A percentile compares a stretch with the other conserved stretches of the same genome.
These are phyloP conservation scores for Penicillium sp. DNA, from an alignment of 2,329 filamentous ascomycete genomes.

Conservation along the genomic window DNA sequence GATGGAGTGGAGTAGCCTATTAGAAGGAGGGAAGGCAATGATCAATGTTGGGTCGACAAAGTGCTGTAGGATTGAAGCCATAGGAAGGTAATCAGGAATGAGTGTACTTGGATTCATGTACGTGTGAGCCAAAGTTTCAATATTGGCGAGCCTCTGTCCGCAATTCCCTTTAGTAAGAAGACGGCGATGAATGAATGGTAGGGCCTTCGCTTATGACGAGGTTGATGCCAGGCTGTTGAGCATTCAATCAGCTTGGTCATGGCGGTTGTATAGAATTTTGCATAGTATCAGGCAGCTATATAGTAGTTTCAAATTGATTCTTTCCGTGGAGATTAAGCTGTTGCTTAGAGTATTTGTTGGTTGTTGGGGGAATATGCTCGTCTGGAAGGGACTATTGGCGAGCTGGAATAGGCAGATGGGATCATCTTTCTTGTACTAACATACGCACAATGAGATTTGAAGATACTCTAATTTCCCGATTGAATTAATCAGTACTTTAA, in stretches of 20 bases:
- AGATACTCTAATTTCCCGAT: no score
- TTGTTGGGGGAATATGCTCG: neutral
- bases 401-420: neutral
- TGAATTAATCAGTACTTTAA: no score
- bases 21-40: conserved; percentile 1
- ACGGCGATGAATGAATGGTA: neutral
- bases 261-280: neutral
- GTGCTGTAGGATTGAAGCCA: neutral
- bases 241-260: neutral
- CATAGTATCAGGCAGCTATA: no score
- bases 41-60: neutral
- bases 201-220: neutral
- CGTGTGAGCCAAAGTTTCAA: conserved; percentile 1
- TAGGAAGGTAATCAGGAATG: conserved; percentile 12
- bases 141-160: neutral
- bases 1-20: conserved; percentile 2
- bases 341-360: neutral
- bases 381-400: neutral
- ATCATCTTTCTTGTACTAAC: neutral
- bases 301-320: neutral
- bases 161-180: neutral
- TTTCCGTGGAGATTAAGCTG: neutral
- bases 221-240: neutral
- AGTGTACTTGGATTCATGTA: conserved; percentile 10
- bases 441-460: no score